Percentiles rank a stretch among this genome's conserved stretches.
Conservation (phyloP, 2,329 filamentous ascomycete genomes). For the Neofusicoccum parvum region DNA sequence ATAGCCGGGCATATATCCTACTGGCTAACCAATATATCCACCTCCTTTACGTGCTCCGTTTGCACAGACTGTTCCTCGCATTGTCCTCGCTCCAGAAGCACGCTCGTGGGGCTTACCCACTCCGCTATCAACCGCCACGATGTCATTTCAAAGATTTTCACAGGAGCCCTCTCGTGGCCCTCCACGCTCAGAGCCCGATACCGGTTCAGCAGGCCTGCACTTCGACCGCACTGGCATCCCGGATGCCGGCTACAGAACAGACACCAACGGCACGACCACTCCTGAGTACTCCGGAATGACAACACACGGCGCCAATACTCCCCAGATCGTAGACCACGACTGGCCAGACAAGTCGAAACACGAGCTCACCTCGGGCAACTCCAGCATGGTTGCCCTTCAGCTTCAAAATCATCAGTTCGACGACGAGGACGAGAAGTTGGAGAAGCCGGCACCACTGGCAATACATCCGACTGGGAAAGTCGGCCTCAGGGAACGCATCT, state of each 20-base stretch:
- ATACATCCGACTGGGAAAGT: not conserved
- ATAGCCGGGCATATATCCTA: not conserved
- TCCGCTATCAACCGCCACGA: not conserved
- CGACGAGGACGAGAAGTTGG: constrained; percentile 2
- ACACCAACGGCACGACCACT: not conserved
- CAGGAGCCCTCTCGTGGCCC: not conserved
- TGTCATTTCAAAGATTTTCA: not conserved
- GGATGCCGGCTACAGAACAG: no score
- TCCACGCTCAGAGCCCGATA: not conserved
- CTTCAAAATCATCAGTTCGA: not conserved
- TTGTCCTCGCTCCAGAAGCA: constrained; percentile 1
- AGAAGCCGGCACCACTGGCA: not conserved
- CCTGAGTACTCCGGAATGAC: constrained; percentile 1
- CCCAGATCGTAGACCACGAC: not conserved
- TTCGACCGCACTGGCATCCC: not conserved
- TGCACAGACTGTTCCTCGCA: not conserved
- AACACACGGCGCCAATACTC: constrained; percentile 9
- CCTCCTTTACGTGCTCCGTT: not conserved
- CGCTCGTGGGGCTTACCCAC: constrained; percentile 3
- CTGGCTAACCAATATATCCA: constrained; percentile 9
- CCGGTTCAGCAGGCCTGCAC: not conserved
- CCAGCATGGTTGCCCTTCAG: constrained; percentile 5
- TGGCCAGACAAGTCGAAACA: constrained; percentile 9
- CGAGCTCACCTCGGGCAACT: constrained; percentile 1
- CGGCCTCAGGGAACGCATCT: constrained; percentile 29